phyloP scores from a whole-genome alignment of 225 moss, liverwort and hornwort genomes.

The Thuidium tamariscinum region DNA sequence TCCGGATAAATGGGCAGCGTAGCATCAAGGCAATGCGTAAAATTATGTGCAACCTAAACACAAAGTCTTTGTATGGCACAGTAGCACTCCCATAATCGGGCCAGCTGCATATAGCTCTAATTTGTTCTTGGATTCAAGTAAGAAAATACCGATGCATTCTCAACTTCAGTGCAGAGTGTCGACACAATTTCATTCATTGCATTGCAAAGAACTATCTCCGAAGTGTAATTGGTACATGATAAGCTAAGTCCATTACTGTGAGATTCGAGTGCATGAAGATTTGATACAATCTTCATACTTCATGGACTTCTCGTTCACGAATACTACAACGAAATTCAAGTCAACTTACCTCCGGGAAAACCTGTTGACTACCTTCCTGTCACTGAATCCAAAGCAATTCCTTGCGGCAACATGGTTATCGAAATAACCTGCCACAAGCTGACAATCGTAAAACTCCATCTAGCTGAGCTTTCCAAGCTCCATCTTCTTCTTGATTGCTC shows the following conservation, averaged over 20 bases:
- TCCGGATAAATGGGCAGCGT: neutral
- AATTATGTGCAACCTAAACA: neutral
- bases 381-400: neutral
- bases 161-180: neutral
- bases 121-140: neutral
- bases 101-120: neutral
- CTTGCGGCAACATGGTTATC: neutral
- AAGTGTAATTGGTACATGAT: neutral
- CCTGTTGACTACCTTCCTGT: slow-evolving; percentile 1
- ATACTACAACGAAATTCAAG: neutral
- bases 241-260: neutral
- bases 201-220: neutral
- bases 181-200: neutral
- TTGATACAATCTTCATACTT: neutral
- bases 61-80: neutral
- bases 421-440: slow-evolving; percentile 1
- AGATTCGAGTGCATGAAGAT: neutral
- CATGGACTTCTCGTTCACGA: neutral
- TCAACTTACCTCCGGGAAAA: neutral
- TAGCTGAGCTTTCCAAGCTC: slow-evolving; percentile 56
- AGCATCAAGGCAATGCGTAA: neutral
- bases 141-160: neutral
- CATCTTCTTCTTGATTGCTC: slow-evolving; percentile 61
- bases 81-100: neutral
- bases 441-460: neutral